phyloP scores from a whole-genome alignment of 78 protist species.

The Bodo saltans region DNA sequence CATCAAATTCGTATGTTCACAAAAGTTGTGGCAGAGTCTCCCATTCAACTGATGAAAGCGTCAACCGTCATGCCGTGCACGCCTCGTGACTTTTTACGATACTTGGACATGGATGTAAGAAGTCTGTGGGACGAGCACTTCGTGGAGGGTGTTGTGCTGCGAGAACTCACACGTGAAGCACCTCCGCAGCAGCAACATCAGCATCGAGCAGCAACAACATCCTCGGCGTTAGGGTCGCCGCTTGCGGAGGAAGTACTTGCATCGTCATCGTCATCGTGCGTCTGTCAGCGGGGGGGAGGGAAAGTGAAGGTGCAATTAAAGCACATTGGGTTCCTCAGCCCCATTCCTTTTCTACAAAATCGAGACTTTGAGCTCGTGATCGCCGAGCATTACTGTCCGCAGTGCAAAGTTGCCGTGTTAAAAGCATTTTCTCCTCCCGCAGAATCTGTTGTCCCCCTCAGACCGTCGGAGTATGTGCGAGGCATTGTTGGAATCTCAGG shows the following conservation, averaged over 20 bases:
- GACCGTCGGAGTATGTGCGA: not conserved
- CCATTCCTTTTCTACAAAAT: not conserved
- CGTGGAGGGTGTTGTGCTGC: not conserved
- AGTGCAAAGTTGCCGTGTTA: not conserved
- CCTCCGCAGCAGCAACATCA: no score
- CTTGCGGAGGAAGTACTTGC: no score
- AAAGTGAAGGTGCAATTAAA: not conserved
- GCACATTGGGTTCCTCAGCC: not conserved
- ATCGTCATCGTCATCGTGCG: no score
- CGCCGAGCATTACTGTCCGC: not conserved
- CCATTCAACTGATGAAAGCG: not conserved
- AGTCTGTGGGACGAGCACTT: not conserved
- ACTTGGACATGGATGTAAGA: not conserved
- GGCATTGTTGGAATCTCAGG: not conserved
- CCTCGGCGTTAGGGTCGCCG: no score
- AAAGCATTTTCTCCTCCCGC: not conserved
- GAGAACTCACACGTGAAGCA: not conserved
- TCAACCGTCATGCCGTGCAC: not conserved
- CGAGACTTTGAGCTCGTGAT: not conserved
- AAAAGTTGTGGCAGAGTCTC: not conserved
- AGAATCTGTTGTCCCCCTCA: not conserved
- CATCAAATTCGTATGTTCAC: not conserved
- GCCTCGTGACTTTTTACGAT: not conserved
- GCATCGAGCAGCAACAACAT: no score
- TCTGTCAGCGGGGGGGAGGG: no score